phyloP scores from a whole-genome alignment of 148 eudicot species.

The Pouteria glomerata region DNA sequence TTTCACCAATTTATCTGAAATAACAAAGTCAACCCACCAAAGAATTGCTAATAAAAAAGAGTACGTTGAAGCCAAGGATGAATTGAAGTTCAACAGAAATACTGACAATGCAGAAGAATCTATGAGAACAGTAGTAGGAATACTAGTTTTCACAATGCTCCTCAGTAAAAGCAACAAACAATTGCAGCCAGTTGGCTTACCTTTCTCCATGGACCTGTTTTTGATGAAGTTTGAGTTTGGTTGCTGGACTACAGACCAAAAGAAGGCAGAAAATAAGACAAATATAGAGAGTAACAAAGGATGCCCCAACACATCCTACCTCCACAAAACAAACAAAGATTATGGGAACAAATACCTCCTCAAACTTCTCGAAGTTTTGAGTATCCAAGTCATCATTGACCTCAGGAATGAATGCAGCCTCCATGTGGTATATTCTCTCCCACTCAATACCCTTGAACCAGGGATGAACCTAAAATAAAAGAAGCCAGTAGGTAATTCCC shows the following conservation, averaged over 20 bases:
- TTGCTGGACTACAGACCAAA: constrained; percentile 48
- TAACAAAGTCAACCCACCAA: not conserved
- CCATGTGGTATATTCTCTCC: constrained; percentile 83
- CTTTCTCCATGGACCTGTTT: constrained; percentile 96
- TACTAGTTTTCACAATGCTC: not conserved
- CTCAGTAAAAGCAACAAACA: not conserved
- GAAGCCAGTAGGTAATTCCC: constrained; percentile 8
- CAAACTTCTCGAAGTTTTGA: constrained; percentile 96
- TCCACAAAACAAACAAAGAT: constrained; percentile 3
- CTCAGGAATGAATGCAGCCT: constrained; percentile 94
- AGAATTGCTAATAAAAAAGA: not conserved
- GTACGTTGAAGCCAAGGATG: not conserved
- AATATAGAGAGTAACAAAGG: not conserved
- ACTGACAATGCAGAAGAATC: not conserved
- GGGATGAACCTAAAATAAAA: constrained; percentile 53
- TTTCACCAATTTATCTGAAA: not conserved
- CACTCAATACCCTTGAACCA: constrained; percentile 83
- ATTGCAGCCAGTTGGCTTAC: constrained; percentile 24
- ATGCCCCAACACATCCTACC: not conserved
- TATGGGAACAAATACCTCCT: constrained; percentile 45
- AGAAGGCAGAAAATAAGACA: not conserved
- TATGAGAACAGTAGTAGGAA: not conserved
- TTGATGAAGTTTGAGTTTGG: constrained; percentile 48
- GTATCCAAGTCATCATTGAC: constrained; percentile 95
- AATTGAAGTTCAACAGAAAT: constrained; percentile 2